A percentile compares a stretch with the other conserved stretches of the same genome.
Conservation (phyloP, 805 yeast genomes). For the Priceomyces castillae region DNA sequence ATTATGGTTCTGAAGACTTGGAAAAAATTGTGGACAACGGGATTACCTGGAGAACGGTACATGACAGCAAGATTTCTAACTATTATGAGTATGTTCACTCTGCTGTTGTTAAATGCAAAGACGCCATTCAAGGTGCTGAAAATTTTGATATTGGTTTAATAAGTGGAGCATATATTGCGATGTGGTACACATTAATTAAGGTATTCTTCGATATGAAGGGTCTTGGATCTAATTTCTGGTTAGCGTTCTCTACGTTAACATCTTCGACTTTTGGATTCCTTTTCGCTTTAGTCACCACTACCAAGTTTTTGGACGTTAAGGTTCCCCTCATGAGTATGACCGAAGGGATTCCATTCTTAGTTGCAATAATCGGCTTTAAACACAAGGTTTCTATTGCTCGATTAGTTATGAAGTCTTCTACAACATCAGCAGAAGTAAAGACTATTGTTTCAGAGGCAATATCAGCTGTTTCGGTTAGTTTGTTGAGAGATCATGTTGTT, state of each 20-base stretch:
- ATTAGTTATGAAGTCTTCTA: slow-evolving; percentile 47
- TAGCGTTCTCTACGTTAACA: slow-evolving; percentile 73
- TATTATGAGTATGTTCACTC: slow-evolving; percentile 51
- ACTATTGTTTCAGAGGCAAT: slow-evolving; percentile 44
- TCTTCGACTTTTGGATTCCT: slow-evolving; percentile 82
- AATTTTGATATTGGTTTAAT: slow-evolving; percentile 80
- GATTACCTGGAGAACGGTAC: slow-evolving; percentile 60
- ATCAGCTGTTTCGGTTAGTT: slow-evolving; percentile 43
- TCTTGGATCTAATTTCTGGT: slow-evolving; percentile 84
- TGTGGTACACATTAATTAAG: slow-evolving; percentile 78
- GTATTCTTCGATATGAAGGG: slow-evolving; percentile 73
- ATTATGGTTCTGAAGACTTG: slow-evolving; percentile 19
- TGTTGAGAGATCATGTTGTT: slow-evolving; percentile 72
- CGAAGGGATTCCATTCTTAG: slow-evolving; percentile 92
- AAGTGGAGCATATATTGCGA: slow-evolving; percentile 77
- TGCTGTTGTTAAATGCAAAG: slow-evolving; percentile 38
- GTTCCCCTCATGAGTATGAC: slow-evolving; percentile 73
- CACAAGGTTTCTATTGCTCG: slow-evolving; percentile 73
- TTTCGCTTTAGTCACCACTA: slow-evolving; percentile 64
- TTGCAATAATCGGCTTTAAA: slow-evolving; percentile 88
- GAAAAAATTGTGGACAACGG: slow-evolving; percentile 38
- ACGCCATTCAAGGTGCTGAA: slow-evolving; percentile 67
- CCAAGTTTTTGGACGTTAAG: slow-evolving; percentile 51
- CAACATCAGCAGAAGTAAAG: slow-evolving; percentile 39
- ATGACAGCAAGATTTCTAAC: slow-evolving; percentile 52